phyloP scores from a whole-genome alignment of 331 rosid species.

The Phaseolus coccineus region DNA sequence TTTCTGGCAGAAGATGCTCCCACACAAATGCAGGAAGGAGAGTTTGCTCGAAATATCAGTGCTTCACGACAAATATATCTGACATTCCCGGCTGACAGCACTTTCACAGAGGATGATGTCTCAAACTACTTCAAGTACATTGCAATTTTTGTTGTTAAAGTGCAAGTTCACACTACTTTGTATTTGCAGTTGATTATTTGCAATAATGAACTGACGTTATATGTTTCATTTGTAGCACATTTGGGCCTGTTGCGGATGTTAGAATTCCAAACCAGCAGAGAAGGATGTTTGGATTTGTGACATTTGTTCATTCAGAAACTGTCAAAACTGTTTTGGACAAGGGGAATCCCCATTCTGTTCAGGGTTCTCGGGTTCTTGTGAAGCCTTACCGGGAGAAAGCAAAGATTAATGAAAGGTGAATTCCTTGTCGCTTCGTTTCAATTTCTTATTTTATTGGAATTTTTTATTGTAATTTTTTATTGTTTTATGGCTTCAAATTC shows the following conservation, averaged over 20 bases:
- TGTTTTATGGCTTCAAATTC: neutral
- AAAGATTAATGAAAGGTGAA: slow-evolving; percentile 68
- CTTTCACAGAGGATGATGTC: slow-evolving; percentile 90
- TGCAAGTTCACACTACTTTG: slow-evolving; percentile 11
- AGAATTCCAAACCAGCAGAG: slow-evolving; percentile 88
- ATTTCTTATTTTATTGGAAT: neutral
- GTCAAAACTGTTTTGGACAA: slow-evolving; percentile 71
- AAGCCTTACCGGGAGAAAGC: slow-evolving; percentile 87
- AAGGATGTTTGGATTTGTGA: slow-evolving; percentile 95
- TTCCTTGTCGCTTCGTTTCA: slow-evolving; percentile 6
- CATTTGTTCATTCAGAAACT: slow-evolving; percentile 74
- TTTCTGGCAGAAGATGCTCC: slow-evolving; percentile 76
- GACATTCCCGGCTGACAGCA: slow-evolving; percentile 94
- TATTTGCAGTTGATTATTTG: slow-evolving; percentile 10
- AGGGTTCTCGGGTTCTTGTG: slow-evolving; percentile 88
- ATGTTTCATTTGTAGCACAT: slow-evolving; percentile 54
- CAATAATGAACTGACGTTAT: slow-evolving; percentile 2
- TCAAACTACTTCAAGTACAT: slow-evolving; percentile 78
- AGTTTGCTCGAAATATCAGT: slow-evolving; percentile 68
- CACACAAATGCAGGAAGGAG: slow-evolving; percentile 55
- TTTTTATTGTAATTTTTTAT: neutral
- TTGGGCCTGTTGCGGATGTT: slow-evolving; percentile 89
- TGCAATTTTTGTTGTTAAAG: neutral
- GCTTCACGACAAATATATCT: slow-evolving; percentile 81
- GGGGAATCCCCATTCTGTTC: slow-evolving; percentile 77